Percentiles rank a stretch among this genome's conserved stretches.
These are phyloP conservation scores for Aspergillus tubingensis DNA, from an alignment of 2,329 filamentous ascomycete species.

Conservation along the genomic window DNA sequence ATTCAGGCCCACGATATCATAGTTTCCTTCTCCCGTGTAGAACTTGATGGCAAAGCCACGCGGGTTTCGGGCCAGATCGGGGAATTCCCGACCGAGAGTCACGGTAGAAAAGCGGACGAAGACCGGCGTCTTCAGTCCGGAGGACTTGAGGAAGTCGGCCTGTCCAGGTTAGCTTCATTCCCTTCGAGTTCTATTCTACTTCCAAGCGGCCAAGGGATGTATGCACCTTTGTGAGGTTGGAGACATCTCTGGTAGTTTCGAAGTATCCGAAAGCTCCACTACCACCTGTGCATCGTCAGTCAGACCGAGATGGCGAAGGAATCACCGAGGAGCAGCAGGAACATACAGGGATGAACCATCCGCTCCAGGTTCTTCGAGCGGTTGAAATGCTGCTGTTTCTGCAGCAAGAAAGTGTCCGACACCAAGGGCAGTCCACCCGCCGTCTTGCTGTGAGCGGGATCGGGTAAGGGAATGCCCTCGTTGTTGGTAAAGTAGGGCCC, in stretches of 20 bases:
- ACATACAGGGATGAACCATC: conserved; percentile 32
- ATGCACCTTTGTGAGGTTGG: conserved; percentile 16
- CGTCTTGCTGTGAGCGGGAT: conserved; percentile 55
- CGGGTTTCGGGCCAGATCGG: conserved; percentile 50
- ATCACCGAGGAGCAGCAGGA: not conserved
- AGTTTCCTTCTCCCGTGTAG: conserved; percentile 52
- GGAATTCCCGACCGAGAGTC: conserved; percentile 46
- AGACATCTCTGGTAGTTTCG: conserved; percentile 26
- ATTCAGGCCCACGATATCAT: conserved; percentile 53
- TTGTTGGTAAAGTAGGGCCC: conserved; percentile 58
- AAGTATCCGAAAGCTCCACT: conserved; percentile 32
- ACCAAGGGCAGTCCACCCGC: conserved; percentile 54
- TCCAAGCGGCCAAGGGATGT: too few species aligned
- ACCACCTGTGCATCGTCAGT: conserved; percentile 9
- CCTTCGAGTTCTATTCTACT: too few species aligned
- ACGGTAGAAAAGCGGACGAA: conserved; percentile 51
- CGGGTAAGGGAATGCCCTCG: conserved; percentile 55
- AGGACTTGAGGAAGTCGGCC: conserved; percentile 44
- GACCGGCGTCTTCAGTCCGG: conserved; percentile 47
- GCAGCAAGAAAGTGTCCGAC: conserved; percentile 55
- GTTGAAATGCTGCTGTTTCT: conserved; percentile 60
- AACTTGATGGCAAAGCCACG: conserved; percentile 55
- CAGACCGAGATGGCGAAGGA: too few species aligned
- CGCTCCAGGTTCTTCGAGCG: conserved; percentile 56
- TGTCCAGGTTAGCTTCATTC: not conserved